Evolutionary conservation across 495 filamentous ascomycete species (phyloP), one percentile per base, ranked within the genome.

Genomic region (Aspergillus cristatus): DNA sequence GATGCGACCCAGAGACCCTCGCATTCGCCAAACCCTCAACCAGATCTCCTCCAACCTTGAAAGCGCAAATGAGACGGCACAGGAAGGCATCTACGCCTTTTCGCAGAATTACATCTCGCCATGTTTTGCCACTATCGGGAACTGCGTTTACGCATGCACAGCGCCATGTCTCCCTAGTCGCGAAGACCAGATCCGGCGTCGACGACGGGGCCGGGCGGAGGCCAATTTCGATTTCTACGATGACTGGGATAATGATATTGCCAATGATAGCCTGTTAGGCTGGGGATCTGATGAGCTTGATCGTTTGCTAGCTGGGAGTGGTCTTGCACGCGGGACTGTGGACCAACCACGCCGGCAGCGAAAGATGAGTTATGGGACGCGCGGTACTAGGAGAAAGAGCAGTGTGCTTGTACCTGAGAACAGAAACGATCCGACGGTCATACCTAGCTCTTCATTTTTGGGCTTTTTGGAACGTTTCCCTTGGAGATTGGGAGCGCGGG

Each of bases 161-260:
- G 67, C 72, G 28, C 71, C 79, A 1, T 94, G 87, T 57, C 70
- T 87, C 17, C 79, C 82, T 12, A 73, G 67, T 48, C 76, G 77
- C 34, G 83, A 89, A 40, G 85, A 86, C 48, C 82, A 82, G 28
- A 63, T 76, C 15, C 77, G 83, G 4, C 74, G 86, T 32, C 68
- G 75, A 35, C 68, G 75, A 62, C 65, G 81, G 45, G 81, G 79
- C 7, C 63, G 78, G 28, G 79, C 84, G 17, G 88, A 94, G 53
- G 76, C 81, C 28, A 84, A 75, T 45, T 98, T 98, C 48, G 93
- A 95, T 48, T 98, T 98, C 66, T 98, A 98, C 64, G 91, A 98
- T 55, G 89, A 95, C 52, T 95, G 90, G 87, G 86, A 95, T 34
- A 86, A 88, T 38, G 79, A 84, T 16, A 75, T 75, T 26, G 70